Evolutionary conservation across 352 stramenopile genomes (phyloP).

Genomic region (Pythium insidiosum): DNA sequence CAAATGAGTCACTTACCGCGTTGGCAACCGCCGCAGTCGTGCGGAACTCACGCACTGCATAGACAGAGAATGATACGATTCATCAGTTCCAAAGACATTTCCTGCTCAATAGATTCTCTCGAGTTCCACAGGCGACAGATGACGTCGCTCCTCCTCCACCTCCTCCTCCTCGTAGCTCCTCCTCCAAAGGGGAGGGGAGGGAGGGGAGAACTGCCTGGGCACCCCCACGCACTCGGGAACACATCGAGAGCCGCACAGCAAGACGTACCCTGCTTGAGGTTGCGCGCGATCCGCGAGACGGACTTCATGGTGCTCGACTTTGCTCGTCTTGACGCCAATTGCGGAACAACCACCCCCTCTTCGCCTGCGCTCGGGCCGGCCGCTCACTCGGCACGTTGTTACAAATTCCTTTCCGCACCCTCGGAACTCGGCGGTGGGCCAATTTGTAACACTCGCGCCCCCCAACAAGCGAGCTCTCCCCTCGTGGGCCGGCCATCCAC

Average conservation of each 20-base stretch:
- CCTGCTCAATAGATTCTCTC: too few species aligned
- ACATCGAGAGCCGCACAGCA: too few species aligned
- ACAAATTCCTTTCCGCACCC: constrained; percentile 13
- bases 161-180: too few species aligned
- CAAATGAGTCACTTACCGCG: constrained; percentile 11
- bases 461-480: neutral
- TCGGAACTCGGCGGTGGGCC: constrained; percentile 7
- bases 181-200: too few species aligned
- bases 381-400: constrained; percentile 11
- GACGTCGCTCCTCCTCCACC: too few species aligned
- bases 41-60: constrained; percentile 19
- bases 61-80: too few species aligned
- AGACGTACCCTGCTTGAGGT: constrained; percentile 17
- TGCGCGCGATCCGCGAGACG: constrained; percentile 17
- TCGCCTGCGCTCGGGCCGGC: constrained; percentile 1
- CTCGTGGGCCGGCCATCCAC: constrained; percentile 1
- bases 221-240: too few species aligned
- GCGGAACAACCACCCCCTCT: too few species aligned
- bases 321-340: neutral
- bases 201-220: too few species aligned
- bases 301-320: constrained; percentile 11
- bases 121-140: too few species aligned
- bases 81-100: too few species aligned
- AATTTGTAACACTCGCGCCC: constrained; percentile 25
- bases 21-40: constrained; percentile 15